These are phyloP conservation scores for Paramarasmius palmivorus DNA, from an alignment of 1,284 basidiomycete species.

Conservation along the genomic window DNA sequence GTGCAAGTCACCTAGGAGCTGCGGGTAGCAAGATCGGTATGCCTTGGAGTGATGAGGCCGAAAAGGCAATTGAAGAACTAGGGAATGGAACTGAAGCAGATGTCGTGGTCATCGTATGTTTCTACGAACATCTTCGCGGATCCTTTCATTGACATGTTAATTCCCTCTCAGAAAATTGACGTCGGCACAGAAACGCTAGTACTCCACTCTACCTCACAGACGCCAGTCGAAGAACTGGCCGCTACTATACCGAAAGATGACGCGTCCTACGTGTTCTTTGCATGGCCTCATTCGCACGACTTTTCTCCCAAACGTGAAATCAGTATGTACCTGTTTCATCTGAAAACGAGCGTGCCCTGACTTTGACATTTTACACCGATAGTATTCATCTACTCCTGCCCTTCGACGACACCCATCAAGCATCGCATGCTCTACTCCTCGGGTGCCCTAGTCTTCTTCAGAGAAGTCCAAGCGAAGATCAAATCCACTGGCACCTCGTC, in stretches of 20 bases:
- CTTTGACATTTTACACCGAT: not conserved
- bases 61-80: constrained; percentile 62
- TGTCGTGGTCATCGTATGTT: constrained; percentile 67
- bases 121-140: not conserved
- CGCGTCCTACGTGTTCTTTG: constrained; percentile 73
- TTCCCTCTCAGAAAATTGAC: constrained; percentile 59
- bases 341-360: not conserved
- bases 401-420: constrained; percentile 75
- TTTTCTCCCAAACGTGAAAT: constrained; percentile 52
- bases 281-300: constrained; percentile 55
- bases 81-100: constrained; percentile 47
- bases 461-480: constrained; percentile 49
- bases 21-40: constrained; percentile 46
- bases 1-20: constrained; percentile 57
- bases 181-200: constrained; percentile 54
- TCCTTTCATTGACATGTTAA: constrained; percentile 3
- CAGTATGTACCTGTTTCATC: no score
- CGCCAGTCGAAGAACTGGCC: constrained; percentile 44
- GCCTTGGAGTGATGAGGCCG: constrained; percentile 62
- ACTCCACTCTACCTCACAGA: constrained; percentile 40
- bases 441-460: constrained; percentile 57
- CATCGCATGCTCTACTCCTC: constrained; percentile 87
- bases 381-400: constrained; percentile 92
- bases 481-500: constrained; percentile 43
- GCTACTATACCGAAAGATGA: constrained; percentile 53